Base-by-base conservation (phyloP, 495 filamentous ascomycete genomes). In the Hamigera avellanea region DNA sequence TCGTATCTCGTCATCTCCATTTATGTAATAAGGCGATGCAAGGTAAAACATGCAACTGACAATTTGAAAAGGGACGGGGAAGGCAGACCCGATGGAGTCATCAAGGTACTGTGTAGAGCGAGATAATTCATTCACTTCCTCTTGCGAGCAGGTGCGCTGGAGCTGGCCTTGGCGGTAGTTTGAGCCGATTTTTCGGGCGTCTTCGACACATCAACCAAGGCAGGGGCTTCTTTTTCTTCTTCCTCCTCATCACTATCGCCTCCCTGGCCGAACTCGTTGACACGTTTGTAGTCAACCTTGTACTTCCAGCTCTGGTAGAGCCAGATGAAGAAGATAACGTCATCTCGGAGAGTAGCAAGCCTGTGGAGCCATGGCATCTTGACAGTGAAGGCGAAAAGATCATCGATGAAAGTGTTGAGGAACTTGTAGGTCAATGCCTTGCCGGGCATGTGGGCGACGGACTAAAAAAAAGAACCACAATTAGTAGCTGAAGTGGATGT, bases 361-460 rank as follows among this genome's bases (percentile, higher is more conserved):
- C 91, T 75, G 56, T 98, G 93, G 21, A 96, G 71, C 47, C 83
- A 82, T 2, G 91, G 91, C 91, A 98, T 98, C 65, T 95, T 96
- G 60, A 98, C 94, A 12, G 91, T 96, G 52, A 94, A 98, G 9
- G 91, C 91, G 49, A 98, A 98, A 19, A 98, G 70, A 46, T 89
- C 81, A 43, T 85, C 81, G 42, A 83, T 83, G 52, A 84, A 85
- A 16, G 78, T 84, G 45, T 73, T 72, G 14, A 98, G 66, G 61
- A 95, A 91, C 62, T 98, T 98, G 67, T 96, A 98, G 44, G 78
- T 86, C 88, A 98, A 87, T 6, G 91, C 86, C 56, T 83, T 86
- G 26, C 69, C 82, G 2, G 93, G 91, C 91, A 98, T 95, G 61
- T 98, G 91, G 19, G 91, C 91, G 27, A 98, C 87, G 42, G 76